Conservation (phyloP, 805 yeast species). For the Sugiyamaella qingdaonensis region DNA sequence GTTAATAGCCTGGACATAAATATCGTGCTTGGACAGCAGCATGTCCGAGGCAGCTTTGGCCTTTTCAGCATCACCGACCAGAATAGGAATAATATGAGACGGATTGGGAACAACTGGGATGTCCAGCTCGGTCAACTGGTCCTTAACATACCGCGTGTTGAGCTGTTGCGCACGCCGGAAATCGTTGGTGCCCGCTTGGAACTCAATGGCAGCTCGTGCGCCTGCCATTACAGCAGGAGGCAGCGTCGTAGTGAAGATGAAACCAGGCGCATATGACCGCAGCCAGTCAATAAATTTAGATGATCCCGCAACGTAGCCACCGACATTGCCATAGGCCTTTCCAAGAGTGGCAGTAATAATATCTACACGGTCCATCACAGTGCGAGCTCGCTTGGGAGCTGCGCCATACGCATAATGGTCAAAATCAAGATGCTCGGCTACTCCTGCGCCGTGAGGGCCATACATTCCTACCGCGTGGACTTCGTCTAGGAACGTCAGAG, state of each 20-base stretch:
- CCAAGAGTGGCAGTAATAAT: slow-evolving; percentile 97
- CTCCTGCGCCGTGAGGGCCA: slow-evolving; percentile 99
- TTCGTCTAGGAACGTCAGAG: slow-evolving; percentile 93
- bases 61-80: slow-evolving; percentile 89
- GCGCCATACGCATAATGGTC: slow-evolving; percentile 60
- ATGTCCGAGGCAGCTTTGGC: slow-evolving; percentile 90
- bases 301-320: slow-evolving; percentile 95
- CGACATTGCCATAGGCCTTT: slow-evolving; percentile 94
- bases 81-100: slow-evolving; percentile 92
- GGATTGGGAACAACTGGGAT: slow-evolving; percentile 98
- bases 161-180: slow-evolving; percentile 82
- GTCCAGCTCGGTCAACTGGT: slow-evolving; percentile 61
- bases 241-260: slow-evolving; percentile 91
- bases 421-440: slow-evolving; percentile 93
- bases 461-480: slow-evolving; percentile 99
- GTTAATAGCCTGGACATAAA: slow-evolving; percentile 97
- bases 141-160: slow-evolving; percentile 80
- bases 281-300: slow-evolving; percentile 86
- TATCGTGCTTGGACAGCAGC: slow-evolving; percentile 74
- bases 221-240: slow-evolving; percentile 99
- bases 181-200: slow-evolving; percentile 69
- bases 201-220: slow-evolving; percentile 78
- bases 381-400: slow-evolving; percentile 22
- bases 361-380: slow-evolving; percentile 86
- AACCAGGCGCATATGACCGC: slow-evolving; percentile 95